These are phyloP conservation scores for Lipomyces kockii DNA, from an alignment of 805 yeast genomes.

Conservation along the genomic window DNA sequence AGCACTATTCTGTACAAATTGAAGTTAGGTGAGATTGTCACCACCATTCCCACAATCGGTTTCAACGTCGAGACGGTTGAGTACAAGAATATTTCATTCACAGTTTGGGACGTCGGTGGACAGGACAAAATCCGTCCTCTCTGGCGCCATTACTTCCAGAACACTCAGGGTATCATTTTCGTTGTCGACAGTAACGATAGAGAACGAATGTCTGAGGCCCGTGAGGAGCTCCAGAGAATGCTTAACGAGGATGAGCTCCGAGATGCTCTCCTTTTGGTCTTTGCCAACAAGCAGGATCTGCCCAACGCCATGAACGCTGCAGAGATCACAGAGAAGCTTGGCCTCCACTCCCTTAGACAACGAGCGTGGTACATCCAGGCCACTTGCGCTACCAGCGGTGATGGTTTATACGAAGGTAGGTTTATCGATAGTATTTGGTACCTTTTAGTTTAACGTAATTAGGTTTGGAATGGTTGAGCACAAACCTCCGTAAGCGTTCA, in stretches of 20 bases:
- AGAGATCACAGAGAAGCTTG: constrained; percentile 74
- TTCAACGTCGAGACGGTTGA: constrained; percentile 89
- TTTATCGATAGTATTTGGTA: background rate
- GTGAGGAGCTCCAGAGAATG: constrained; percentile 74
- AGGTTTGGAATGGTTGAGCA: constrained; percentile 38
- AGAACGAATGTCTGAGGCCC: constrained; percentile 74
- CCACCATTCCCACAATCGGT: constrained; percentile 71
- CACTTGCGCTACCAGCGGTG: constrained; percentile 86
- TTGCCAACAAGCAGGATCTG: constrained; percentile 88
- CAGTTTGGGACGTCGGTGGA: constrained; percentile 96
- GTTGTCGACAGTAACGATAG: constrained; percentile 84
- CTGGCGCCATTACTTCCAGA: constrained; percentile 95
- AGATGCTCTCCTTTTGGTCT: constrained; percentile 75
- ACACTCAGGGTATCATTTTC: constrained; percentile 87
- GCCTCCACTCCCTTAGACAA: constrained; percentile 63
- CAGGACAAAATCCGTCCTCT: constrained; percentile 88
- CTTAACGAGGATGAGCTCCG: constrained; percentile 83
- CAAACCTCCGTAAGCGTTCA: constrained; percentile 38
- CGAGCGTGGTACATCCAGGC: constrained; percentile 93
- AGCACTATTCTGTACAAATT: constrained; percentile 77
- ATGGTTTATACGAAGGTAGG: constrained; percentile 80
- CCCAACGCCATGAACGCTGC: constrained; percentile 74
- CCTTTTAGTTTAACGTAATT: background rate
- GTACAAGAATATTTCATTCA: constrained; percentile 78
- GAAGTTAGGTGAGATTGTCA: constrained; percentile 50